Evolutionary conservation across 805 yeast species (phyloP).

Genomic region (Starmerella tilneyi): DNA sequence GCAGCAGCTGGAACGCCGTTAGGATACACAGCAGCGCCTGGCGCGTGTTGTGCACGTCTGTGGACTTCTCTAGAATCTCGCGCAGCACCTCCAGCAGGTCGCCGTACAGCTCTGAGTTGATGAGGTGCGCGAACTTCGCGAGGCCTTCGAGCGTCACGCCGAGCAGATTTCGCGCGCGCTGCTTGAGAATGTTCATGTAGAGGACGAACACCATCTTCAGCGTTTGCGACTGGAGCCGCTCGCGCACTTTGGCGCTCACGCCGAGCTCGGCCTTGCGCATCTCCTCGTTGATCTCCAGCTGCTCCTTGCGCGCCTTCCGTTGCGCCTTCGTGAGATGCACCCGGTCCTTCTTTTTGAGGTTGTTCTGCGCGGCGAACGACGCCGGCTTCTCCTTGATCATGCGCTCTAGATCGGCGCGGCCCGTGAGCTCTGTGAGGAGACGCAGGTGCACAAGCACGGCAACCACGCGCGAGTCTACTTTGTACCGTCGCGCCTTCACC

Average conservation of each 20-base stretch:
- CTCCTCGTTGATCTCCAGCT: conserved; percentile 80
- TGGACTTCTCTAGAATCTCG: conserved; percentile 52
- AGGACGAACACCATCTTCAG: conserved; percentile 60
- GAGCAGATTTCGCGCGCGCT: conserved; percentile 52
- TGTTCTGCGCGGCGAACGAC: conserved; percentile 31
- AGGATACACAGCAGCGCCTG: conserved; percentile 72
- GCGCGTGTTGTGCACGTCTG: conserved; percentile 43
- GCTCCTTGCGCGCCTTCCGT: conserved; percentile 75
- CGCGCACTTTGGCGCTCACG: conserved; percentile 79
- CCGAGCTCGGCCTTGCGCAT: conserved; percentile 77
- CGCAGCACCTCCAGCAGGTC: conserved; percentile 83
- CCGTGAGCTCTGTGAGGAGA: conserved; percentile 33
- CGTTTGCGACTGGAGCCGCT: conserved; percentile 72
- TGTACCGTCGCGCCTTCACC: conserved; percentile 59
- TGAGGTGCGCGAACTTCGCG: conserved; percentile 82
- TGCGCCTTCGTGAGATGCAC: conserved; percentile 87
- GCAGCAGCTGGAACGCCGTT: conserved; percentile 78
- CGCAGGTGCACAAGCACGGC: conserved; percentile 58
- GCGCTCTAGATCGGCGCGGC: conserved; percentile 34
- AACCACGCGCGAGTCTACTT: conserved; percentile 74
- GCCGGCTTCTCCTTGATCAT: conserved; percentile 38
- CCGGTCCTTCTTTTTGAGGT: conserved; percentile 73
- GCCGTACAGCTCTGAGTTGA: conserved; percentile 84
- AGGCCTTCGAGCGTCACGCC: conserved; percentile 87
- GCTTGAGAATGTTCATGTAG: conserved; percentile 67